Percentiles rank a stretch among this genome's conserved stretches.
These are phyloP conservation scores for Lepidium didymum DNA, from an alignment of 345 rosid species.

Conservation along the genomic window DNA sequence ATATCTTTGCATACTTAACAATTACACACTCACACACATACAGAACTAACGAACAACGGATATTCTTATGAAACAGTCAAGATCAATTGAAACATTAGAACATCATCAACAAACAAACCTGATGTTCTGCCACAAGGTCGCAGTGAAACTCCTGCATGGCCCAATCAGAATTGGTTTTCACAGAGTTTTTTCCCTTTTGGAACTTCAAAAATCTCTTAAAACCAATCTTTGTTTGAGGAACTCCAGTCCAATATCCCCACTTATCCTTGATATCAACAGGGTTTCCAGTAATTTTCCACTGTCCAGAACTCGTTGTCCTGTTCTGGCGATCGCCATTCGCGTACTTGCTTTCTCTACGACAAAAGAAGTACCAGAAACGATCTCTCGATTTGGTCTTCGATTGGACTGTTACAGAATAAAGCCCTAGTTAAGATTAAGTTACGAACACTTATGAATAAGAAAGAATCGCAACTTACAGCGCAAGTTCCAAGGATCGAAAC, in stretches of 20 bases:
- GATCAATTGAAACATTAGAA: too few species aligned
- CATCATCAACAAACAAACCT: not conserved
- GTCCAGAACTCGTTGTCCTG: conserved; percentile 29
- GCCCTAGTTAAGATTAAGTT: not conserved
- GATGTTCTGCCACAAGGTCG: not conserved
- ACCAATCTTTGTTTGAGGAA: conserved; percentile 24
- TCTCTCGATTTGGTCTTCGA: conserved; percentile 19
- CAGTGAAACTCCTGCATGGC: not conserved
- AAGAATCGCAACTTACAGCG: conserved; percentile 14
- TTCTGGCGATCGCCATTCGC: conserved; percentile 8
- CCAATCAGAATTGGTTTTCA: not conserved
- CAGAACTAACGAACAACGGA: too few species aligned
- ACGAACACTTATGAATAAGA: too few species aligned
- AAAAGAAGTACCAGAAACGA: conserved; percentile 30
- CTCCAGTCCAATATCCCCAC: not conserved
- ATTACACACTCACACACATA: too few species aligned
- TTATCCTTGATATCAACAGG: not conserved
- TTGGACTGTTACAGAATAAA: not conserved
- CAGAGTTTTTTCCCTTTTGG: not conserved
- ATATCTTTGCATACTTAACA: too few species aligned
- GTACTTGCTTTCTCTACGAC: conserved; percentile 1
- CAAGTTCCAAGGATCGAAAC: conserved; percentile 42
- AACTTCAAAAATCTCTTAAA: conserved; percentile 32
- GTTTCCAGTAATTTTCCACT: conserved; percentile 37
- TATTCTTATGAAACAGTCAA: too few species aligned